phyloP scores from a whole-genome alignment of 495 filamentous ascomycete species.

The Tuber magnatum region DNA sequence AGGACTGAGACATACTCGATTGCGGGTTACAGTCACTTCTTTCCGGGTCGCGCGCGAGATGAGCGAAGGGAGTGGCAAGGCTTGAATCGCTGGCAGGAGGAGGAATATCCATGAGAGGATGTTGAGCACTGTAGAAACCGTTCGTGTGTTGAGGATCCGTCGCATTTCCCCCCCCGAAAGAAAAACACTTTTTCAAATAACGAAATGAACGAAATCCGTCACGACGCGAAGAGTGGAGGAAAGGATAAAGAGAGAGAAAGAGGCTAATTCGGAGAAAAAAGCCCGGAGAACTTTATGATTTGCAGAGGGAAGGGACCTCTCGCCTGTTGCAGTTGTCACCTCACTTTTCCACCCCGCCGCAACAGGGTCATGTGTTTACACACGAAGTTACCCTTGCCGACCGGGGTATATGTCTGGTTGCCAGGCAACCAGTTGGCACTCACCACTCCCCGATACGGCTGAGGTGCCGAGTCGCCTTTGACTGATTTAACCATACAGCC shows the following conservation, averaged over 20 bases:
- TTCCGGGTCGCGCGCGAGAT: constrained; percentile 2
- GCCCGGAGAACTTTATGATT: not conserved
- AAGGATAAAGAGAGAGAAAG: not conserved
- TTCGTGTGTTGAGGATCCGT: constrained; percentile 12
- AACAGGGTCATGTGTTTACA: constrained; percentile 24
- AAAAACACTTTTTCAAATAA: not conserved
- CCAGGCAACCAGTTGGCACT: constrained; percentile 14
- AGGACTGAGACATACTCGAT: constrained; percentile 24
- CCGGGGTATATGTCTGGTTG: constrained; percentile 11
- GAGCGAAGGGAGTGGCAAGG: constrained; percentile 16
- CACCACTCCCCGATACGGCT: not conserved
- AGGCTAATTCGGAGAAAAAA: not conserved
- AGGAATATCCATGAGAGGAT: constrained; percentile 14
- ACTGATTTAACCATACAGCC: not conserved
- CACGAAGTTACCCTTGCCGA: not conserved
- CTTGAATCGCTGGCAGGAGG: constrained; percentile 20
- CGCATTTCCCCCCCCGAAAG: constrained; percentile 16
- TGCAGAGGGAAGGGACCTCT: not conserved
- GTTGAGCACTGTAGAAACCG: constrained; percentile 10
- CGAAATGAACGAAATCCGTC: not conserved
- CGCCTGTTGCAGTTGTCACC: not conserved
- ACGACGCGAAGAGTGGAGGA: not conserved
- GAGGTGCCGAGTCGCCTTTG: not conserved
- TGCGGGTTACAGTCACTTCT: not conserved
- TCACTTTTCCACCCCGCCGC: not conserved